phyloP scores from a whole-genome alignment of 1,284 basidiomycete genomes.

The Coniferiporia weirii region DNA sequence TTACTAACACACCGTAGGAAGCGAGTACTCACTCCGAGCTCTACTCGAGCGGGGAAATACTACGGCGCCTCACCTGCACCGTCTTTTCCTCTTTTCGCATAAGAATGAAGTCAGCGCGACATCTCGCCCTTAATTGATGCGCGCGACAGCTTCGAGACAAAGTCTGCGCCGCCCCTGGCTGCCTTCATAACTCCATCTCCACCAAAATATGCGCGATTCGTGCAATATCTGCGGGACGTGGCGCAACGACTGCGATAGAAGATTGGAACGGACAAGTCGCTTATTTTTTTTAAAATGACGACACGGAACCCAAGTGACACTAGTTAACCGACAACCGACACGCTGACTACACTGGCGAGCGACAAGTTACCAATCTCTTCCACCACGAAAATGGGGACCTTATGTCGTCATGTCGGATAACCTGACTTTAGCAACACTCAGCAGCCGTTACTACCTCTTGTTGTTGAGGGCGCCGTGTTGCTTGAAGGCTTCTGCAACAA shows the following conservation, averaged over 20 bases:
- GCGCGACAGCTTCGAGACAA: conserved; percentile 73
- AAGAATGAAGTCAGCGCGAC: conserved; percentile 82
- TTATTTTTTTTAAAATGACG: conserved; percentile 1
- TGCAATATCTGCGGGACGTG: conserved; percentile 50
- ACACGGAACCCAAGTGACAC: conserved; percentile 53
- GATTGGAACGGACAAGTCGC: conserved; percentile 47
- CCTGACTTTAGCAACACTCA: conserved; percentile 36
- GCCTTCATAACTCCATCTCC: conserved; percentile 80
- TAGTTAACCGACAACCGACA: conserved; percentile 94
- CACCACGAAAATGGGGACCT: conserved; percentile 91
- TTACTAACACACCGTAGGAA: conserved; percentile 6
- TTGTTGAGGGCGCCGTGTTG: conserved; percentile 88
- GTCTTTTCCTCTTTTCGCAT: conserved; percentile 59
- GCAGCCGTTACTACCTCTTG: conserved; percentile 62
- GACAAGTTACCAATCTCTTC: conserved; percentile 67
- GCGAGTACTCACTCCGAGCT: conserved; percentile 60
- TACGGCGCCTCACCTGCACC: conserved; percentile 58
- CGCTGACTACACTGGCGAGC: conserved; percentile 64
- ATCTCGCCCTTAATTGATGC: conserved; percentile 81
- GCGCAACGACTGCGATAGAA: conserved; percentile 88
- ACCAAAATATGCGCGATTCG: conserved; percentile 71
- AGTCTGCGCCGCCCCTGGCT: conserved; percentile 79
- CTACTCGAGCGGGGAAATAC: conserved; percentile 81
- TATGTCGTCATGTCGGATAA: conserved; percentile 98
- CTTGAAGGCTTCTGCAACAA: conserved; percentile 94